Base-by-base conservation (phyloP, 805 yeast genomes). In the Blastobotrys terrestris region DNA sequence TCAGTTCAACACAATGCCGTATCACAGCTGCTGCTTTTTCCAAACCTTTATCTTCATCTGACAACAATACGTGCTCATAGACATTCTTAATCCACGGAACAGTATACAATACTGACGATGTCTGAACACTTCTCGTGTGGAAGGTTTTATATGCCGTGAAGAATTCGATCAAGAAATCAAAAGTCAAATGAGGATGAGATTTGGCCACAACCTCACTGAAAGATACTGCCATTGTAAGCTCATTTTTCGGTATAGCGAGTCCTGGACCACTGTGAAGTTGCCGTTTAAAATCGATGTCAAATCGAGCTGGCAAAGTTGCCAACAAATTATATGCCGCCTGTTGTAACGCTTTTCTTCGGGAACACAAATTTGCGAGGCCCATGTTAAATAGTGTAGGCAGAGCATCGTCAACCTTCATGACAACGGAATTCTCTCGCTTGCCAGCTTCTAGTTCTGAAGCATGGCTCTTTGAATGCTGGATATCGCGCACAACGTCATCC, bases 11-110 rank as follows among this genome's bases (percentile, higher is more conserved):
- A 56, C 87, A 75, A 49, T 78, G 78, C 41, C 90, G 72, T 20
- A 88, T 73, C 8, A 87, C 67, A 45, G 77, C 80, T 0, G 84
- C 76, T 3, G 84, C 77, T 51, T 78, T 72, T 49, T 79, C 84
- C 1, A 79, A 75, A 0, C 95, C 94, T 53, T 70, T 72, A 31
- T 75, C 77, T 22, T 79, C 81, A 58, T 78, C 80, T 15, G 72
- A 72, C 40, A 52, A 31, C 60, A 74, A 84, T 5, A 87, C 82
- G 58, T 80, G 67, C 13, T 74, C 72, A 63, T 81, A 79, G 20
- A 87, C 72, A 59, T 87, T 85, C 20, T 77, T 77, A 14, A 85
- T 73, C 95, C 96, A 89, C 1, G 94, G 91, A 0, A 85, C 72
- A 8, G 83, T 70, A 61, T 81, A 82, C 49, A 77, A 62, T 16